Conservation (phyloP, 2,329 filamentous ascomycete genomes). For the Xylariaceae sp. region DNA sequence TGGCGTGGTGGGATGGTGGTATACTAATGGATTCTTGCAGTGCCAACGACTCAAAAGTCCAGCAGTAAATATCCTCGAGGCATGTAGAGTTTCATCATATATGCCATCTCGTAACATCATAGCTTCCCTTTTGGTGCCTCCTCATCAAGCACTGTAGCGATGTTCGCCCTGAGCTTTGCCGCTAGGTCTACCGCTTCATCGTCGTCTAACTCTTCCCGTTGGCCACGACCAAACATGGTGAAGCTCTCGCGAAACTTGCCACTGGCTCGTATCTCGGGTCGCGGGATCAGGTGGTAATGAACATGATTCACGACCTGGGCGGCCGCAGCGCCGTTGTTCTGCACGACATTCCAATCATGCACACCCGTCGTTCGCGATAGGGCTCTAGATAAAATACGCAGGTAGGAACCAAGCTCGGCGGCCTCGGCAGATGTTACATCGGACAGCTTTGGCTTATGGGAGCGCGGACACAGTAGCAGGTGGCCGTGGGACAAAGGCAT, state of each 20-base stretch:
- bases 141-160: constrained; percentile 55
- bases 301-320: constrained; percentile 93
- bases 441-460: constrained; percentile 78
- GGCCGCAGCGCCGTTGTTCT: constrained; percentile 90
- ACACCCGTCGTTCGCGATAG: constrained; percentile 73
- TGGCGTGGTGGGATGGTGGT: constrained; percentile 4
- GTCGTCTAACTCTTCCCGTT: constrained; percentile 76
- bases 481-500: constrained; percentile 85
- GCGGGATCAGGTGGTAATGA: constrained; percentile 92
- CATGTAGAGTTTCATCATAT: background rate
- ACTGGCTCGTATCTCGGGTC: constrained; percentile 69
- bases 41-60: background rate
- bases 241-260: constrained; percentile 67
- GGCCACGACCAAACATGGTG: constrained; percentile 81
- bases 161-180: constrained; percentile 54
- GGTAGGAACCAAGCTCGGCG: constrained; percentile 68
- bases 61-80: background rate
- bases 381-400: constrained; percentile 75
- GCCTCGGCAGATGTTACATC: constrained; percentile 70
- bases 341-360: constrained; percentile 92
- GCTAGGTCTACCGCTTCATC: constrained; percentile 71
- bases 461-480: constrained; percentile 78
- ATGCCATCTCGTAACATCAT: constrained; percentile 14
- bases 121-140: constrained; percentile 48
- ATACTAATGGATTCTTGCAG: constrained; percentile 4